Base-by-base conservation (phyloP, 352 stramenopile species). In the Blastocystis sp. region DNA sequence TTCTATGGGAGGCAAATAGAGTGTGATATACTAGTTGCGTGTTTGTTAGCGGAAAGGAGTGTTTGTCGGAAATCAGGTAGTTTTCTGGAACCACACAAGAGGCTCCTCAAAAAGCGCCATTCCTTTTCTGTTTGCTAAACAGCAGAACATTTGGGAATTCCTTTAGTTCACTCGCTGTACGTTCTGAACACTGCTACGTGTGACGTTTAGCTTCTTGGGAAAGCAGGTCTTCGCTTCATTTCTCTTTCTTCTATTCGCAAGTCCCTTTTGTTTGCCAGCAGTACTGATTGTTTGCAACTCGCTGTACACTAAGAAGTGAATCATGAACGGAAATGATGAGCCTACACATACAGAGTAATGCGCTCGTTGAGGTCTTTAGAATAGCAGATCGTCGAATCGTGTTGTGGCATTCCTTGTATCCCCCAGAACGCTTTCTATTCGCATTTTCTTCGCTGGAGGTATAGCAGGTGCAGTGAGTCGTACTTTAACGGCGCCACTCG, bases 401-500 rank as follows among this genome's bases (percentile, higher is more conserved):
- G 21, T 50, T 74, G 63, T 50, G 6, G 62, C 71, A 26, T 81
- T 81, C 51, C 62, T 81, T 41, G 62, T 45, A 65, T 88, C 78
- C 50, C 24, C 60, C 24, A 80, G 79, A 51, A 74, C 62, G 6
- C 62, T 88, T 2, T 74, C 78, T 10, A 26, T 88, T 10, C 78
- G 78, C 61, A 88, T 88, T 45, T 88, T 88, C 35, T 50, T 92
- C 13, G 85, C 85, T 29, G 90, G 90, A 33, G 90, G 77, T 37
- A 79, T 92, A n/a, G 89, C 90, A 16, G 90, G 90, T n/a, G 80
- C 74, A 4, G 70, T 91, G 33, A 91, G 80, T 60, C 63, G 90
- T 41, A 92, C 90, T 16, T 66, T 92, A 41, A 92, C 90, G 21
- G 90, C 90, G 12, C 90, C 90, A 4, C 50, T 92, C 1, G 90